Evolutionary conservation across 169 alveolate species (phyloP), one percentile per base, ranked within the genome.

Genomic region (Cryptosporidium ryanae): DNA sequence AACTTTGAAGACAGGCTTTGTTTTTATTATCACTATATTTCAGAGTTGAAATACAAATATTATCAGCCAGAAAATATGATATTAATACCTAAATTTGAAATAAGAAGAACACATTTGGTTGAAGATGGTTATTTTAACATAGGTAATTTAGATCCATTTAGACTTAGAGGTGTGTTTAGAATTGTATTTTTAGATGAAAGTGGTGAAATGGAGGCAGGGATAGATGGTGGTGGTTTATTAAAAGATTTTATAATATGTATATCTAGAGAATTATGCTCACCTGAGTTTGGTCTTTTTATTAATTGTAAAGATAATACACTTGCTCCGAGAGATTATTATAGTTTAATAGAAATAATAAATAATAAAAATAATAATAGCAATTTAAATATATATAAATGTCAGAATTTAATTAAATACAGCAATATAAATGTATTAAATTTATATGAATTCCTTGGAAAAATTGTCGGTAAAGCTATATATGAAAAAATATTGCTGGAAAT

Each of bases 211-310:
- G 99, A 97, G 87, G 96, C 94, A 76, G 99, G 99, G 15, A 93
- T 96, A 44, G 99, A 98, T 84, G 99, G 99, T 18, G 99, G 99
- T 29, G 99, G 99, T 10, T 92, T 98, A 21, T 95, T 97, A 83
- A 97, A 97, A 92, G 99, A 98, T 89, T 97, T 98, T 82, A 89
- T 98, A 61, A 94, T 93, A 3, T 90, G 95, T 57, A 91, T 97
- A 34, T 92, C 98, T 34, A 90, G 95, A 68, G 93, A 93, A 38
- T 92, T 94, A 31, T 97, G 97, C 54, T 94, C 94, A 38, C 95
- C 96, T 21, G 90, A 92, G 50, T 95, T 90, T 82, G 97, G 97
- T 27, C 92, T 96, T 8, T 96, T 96, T 82, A 91, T 92, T 31
- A 66, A 64, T 67, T 52, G 82, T 17, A 59, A 48, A 43, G 57